Conservation (phyloP, 2,329 filamentous ascomycete species). For the Neopestalotiopsis rosae region DNA sequence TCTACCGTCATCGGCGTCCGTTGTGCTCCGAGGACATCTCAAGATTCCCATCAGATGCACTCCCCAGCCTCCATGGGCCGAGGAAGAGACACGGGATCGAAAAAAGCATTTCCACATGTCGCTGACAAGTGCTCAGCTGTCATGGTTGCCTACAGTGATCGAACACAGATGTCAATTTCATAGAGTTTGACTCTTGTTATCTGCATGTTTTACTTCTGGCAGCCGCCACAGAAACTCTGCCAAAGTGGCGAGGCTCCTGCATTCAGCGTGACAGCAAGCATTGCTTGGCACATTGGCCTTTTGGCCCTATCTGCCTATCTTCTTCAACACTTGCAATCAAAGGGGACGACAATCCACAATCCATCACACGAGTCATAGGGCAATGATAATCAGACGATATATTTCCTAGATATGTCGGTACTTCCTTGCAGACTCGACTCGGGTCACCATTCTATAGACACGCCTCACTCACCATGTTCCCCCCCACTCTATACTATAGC, state of each 20-base stretch:
- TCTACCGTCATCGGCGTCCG: neutral
- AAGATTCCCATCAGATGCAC: neutral
- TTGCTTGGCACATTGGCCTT: too few species aligned
- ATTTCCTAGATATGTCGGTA: neutral
- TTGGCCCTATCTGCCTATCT: too few species aligned
- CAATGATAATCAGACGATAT: neutral
- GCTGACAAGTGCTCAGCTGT: neutral
- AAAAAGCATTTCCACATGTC: conserved; percentile 3
- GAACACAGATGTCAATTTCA: neutral
- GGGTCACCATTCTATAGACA: neutral
- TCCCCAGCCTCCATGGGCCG: neutral
- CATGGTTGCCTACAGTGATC: neutral
- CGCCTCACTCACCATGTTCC: neutral
- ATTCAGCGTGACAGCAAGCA: neutral
- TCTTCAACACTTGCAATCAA: neutral
- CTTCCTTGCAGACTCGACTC: neutral
- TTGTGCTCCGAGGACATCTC: neutral
- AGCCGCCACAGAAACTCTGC: neutral
- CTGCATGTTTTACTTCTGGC: neutral
- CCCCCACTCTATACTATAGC: conserved; percentile 9
- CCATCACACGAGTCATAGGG: neutral
- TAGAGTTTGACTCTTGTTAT: neutral
- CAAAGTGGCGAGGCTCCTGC: neutral
- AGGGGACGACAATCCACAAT: neutral
- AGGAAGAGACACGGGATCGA: neutral